Percentiles rank a stretch among this genome's conserved stretches.
Conservation (phyloP, 225 moss, liverwort and hornwort species). For the Lunularia cruciata region DNA sequence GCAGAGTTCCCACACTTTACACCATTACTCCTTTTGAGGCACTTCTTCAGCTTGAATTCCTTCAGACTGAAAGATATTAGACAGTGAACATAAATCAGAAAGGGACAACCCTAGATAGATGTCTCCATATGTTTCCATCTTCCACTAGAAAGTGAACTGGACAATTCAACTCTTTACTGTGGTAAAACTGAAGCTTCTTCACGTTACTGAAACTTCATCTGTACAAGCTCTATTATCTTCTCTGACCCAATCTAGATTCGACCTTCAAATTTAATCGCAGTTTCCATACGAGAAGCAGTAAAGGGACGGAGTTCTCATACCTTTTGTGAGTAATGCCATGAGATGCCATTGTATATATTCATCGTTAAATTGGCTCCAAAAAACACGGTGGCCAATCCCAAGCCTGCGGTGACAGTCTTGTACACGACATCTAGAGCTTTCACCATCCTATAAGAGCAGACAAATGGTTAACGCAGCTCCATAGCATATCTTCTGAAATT, state of each 20-base stretch:
- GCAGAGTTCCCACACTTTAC: not conserved
- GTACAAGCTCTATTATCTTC: too few species aligned
- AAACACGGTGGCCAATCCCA: slow-evolving; percentile 82
- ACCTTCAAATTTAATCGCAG: not conserved
- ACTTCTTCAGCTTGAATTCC: slow-evolving; percentile 9
- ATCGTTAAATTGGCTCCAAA: slow-evolving; percentile 81
- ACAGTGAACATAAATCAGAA: not conserved
- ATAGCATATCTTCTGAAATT: too few species aligned
- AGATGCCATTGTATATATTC: slow-evolving; percentile 88
- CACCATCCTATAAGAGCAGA: too few species aligned
- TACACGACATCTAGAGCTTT: slow-evolving; percentile 80
- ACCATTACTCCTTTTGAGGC: not conserved
- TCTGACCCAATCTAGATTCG: not conserved
- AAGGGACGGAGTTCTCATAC: slow-evolving; percentile 4
- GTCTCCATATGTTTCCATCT: not conserved
- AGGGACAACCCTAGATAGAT: not conserved
- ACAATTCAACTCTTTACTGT: too few species aligned
- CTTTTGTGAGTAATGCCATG: slow-evolving; percentile 91
- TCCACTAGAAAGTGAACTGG: not conserved
- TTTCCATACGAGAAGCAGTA: not conserved
- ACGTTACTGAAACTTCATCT: too few species aligned
- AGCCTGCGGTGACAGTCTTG: slow-evolving; percentile 78
- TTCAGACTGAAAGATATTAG: not conserved
- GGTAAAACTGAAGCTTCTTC: too few species aligned
- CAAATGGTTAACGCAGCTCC: too few species aligned